Conservation (phyloP, 2,329 filamentous ascomycete species). For the Nigrospora sphaerica region DNA sequence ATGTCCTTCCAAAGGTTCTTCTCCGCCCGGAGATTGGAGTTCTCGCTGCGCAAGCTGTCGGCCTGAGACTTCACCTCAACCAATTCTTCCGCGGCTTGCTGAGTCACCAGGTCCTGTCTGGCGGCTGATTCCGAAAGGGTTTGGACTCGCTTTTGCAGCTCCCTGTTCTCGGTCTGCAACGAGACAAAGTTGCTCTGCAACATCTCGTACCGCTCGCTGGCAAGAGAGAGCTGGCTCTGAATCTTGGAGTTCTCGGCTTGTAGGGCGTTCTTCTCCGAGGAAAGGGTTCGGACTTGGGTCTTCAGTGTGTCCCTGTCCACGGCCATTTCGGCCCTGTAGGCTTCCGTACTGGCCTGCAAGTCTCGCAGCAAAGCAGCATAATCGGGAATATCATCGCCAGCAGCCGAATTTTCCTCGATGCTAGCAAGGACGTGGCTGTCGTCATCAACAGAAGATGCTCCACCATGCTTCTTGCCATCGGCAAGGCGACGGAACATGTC, state of each 20-base stretch:
- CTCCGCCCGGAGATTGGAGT: constrained; percentile 87
- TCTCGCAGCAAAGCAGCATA: constrained; percentile 77
- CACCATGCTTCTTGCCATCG: constrained; percentile 58
- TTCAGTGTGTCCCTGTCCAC: constrained; percentile 77
- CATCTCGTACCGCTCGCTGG: constrained; percentile 81
- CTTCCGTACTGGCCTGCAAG: constrained; percentile 82
- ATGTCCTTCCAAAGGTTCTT: constrained; percentile 94
- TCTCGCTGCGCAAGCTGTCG: constrained; percentile 86
- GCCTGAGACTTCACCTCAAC: constrained; percentile 75
- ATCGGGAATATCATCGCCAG: constrained; percentile 52
- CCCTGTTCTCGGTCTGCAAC: constrained; percentile 75
- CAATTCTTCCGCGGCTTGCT: constrained; percentile 88
- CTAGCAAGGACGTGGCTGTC: constrained; percentile 53
- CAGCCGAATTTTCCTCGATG: constrained; percentile 49
- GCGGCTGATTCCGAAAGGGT: constrained; percentile 73
- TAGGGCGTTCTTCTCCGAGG: constrained; percentile 73
- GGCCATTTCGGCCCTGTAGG: constrained; percentile 77
- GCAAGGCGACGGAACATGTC: constrained; percentile 97
- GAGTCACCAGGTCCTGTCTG: constrained; percentile 82
- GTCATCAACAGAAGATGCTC: constrained; percentile 63
- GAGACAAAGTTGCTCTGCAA: constrained; percentile 81
- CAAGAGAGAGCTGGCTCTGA: constrained; percentile 73
- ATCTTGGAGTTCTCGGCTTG: constrained; percentile 76
- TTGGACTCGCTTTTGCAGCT: constrained; percentile 78
- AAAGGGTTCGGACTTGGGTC: constrained; percentile 74